Conservation (phyloP, 495 filamentous ascomycete genomes). For the Alectoria sarmentosa region DNA sequence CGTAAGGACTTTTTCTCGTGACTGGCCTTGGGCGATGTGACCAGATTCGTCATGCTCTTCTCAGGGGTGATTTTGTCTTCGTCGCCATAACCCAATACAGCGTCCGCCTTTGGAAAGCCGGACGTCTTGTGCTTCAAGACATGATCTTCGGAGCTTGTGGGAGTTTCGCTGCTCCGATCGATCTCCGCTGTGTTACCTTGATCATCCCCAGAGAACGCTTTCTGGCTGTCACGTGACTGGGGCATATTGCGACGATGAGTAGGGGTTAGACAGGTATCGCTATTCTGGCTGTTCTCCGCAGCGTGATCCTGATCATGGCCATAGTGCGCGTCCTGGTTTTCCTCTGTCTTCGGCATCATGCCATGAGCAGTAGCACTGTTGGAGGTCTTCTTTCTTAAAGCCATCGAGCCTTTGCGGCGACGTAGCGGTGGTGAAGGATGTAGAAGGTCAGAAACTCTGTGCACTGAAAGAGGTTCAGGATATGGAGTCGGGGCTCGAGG, state of each 20-base stretch:
- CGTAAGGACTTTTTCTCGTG: neutral
- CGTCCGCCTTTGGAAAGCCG: neutral
- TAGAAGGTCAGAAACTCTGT: neutral
- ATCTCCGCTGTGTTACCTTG: neutral
- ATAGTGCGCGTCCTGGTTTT: neutral
- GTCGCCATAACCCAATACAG: neutral
- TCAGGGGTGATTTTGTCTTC: neutral
- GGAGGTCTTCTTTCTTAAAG: neutral
- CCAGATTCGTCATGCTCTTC: neutral
- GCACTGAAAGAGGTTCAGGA: neutral
- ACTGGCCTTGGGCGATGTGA: neutral
- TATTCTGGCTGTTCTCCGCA: neutral
- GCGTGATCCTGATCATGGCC: neutral
- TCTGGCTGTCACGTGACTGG: neutral
- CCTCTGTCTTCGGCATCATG: neutral
- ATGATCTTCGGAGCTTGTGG: neutral
- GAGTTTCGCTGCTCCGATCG: neutral
- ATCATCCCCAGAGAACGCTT: neutral
- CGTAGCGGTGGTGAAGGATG: neutral
- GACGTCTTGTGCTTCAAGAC: neutral
- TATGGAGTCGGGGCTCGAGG: neutral
- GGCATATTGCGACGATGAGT: neutral
- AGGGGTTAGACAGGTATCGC: neutral
- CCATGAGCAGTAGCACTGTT: neutral
- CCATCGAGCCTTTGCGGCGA: neutral